Conservation (phyloP, 1,284 basidiomycete genomes). For the Ceratobasidium sp. region DNA sequence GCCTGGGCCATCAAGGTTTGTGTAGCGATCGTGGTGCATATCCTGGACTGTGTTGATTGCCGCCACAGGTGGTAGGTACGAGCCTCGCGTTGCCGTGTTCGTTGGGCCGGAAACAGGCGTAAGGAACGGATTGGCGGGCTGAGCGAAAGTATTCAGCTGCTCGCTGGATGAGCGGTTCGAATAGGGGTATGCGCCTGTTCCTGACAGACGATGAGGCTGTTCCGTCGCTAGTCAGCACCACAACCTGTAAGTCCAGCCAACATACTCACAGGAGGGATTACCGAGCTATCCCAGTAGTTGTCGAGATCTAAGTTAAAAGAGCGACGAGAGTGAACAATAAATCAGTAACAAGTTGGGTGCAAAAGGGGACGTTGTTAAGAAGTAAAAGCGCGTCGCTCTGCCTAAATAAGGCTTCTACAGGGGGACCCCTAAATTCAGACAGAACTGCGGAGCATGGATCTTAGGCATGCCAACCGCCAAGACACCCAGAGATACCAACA, state of each 20-base stretch:
- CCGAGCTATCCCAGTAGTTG: conserved; percentile 36
- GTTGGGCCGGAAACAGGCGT: conserved; percentile 29
- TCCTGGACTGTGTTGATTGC: conserved; percentile 14
- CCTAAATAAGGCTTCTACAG: conserved; percentile 10
- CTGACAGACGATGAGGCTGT: conserved; percentile 31
- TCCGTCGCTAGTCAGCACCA: background rate
- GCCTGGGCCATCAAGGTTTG: conserved; percentile 32
- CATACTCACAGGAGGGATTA: conserved; percentile 17
- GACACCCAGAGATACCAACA: background rate
- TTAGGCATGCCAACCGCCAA: conserved; percentile 6
- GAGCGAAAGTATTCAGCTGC: background rate
- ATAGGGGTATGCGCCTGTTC: conserved; percentile 25
- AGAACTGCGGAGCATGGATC: conserved; percentile 9
- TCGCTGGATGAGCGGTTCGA: conserved; percentile 11
- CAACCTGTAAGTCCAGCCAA: background rate
- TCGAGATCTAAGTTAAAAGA: conserved; percentile 37
- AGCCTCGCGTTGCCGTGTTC: conserved; percentile 23
- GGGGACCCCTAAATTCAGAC: conserved; percentile 17
- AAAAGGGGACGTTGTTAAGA: conserved; percentile 11
- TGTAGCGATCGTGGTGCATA: conserved; percentile 35
- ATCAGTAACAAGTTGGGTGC: conserved; percentile 6
- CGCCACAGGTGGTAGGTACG: conserved; percentile 21
- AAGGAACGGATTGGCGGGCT: conserved; percentile 33
- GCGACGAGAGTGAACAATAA: conserved; percentile 18
- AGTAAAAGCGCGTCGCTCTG: conserved; percentile 17